Percentiles rank a stretch among this genome's conserved stretches.
These are phyloP conservation scores for Umbelopsis ramanniana DNA, from an alignment of 192 early-diverging fungal genomes.

Conservation along the genomic window DNA sequence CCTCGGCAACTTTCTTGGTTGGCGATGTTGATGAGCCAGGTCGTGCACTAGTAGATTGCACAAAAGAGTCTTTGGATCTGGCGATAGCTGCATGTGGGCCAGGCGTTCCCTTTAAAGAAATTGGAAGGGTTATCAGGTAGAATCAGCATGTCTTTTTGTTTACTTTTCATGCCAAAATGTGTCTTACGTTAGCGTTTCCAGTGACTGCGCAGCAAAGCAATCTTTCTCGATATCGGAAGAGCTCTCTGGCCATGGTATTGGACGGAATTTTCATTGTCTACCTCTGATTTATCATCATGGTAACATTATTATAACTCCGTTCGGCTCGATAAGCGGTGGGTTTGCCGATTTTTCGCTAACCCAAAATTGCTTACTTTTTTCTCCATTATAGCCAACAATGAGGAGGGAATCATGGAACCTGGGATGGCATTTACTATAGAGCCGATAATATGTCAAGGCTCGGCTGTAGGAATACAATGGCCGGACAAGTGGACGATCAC, in stretches of 20 bases:
- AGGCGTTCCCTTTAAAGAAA: conserved; percentile 66
- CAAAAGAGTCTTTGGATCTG: conserved; percentile 58
- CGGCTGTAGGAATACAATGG: conserved; percentile 70
- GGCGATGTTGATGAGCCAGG: conserved; percentile 67
- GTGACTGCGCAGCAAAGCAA: conserved; percentile 46
- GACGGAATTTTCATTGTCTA: conserved; percentile 80
- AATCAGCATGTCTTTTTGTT: neutral
- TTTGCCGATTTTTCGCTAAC: neutral
- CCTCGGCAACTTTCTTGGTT: conserved; percentile 66
- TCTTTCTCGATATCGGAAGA: conserved; percentile 70
- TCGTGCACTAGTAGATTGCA: conserved; percentile 53
- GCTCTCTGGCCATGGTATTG: conserved; percentile 89
- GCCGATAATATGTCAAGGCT: conserved; percentile 84
- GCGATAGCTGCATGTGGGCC: conserved; percentile 76
- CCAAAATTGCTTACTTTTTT: neutral
- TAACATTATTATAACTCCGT: conserved; percentile 24
- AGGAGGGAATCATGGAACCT: conserved; percentile 68
- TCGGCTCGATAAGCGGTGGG: neutral
- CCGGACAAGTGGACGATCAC: conserved; percentile 87
- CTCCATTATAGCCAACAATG: conserved; percentile 56
- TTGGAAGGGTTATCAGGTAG: conserved; percentile 68
- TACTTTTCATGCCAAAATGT: no score
- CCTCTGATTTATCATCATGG: conserved; percentile 81
- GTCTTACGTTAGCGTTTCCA: neutral
- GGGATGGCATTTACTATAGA: conserved; percentile 93